A percentile compares a stretch with the other conserved stretches of the same genome.
Evolutionary conservation across 108 stramenopile genomes (phyloP).

Genomic region (Cyclotella kingstonii): DNA sequence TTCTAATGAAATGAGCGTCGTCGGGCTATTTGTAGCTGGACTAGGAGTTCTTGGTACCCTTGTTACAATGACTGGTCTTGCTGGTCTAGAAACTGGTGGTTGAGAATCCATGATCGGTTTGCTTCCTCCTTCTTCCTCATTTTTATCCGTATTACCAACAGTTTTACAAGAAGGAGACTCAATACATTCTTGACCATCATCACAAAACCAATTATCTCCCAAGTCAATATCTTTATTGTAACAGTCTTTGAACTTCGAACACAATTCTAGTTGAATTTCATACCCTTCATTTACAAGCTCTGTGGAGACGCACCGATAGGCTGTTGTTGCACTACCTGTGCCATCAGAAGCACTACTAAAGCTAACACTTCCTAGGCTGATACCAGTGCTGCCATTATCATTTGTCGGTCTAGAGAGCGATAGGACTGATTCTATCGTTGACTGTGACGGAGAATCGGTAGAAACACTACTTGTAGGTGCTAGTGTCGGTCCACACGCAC

Average conservation of each 20-base stretch:
- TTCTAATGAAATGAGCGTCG: neutral
- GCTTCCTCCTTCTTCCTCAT: too few relatives aligned
- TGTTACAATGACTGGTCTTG: neutral
- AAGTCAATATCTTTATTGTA: constrained; percentile 33
- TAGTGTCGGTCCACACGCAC: constrained; percentile 8
- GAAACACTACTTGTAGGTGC: neutral
- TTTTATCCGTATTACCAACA: neutral
- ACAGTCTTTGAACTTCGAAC: constrained; percentile 23
- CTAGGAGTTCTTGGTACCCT: neutral
- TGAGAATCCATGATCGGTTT: too few relatives aligned
- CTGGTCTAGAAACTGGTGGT: too few relatives aligned
- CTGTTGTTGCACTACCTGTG: constrained; percentile 1
- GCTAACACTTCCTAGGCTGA: neutral
- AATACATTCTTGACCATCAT: constrained; percentile 19
- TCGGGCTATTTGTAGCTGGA: too few relatives aligned
- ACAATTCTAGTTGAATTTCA: constrained; percentile 14
- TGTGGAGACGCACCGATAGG: constrained; percentile 19
- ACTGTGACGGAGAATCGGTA: neutral
- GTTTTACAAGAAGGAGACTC: constrained; percentile 13
- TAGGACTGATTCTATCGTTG: neutral
- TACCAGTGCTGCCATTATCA: neutral
- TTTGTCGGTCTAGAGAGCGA: too few relatives aligned
- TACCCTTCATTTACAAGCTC: constrained; percentile 21
- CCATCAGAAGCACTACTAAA: neutral
- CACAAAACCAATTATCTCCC: constrained; percentile 42